Conservation (phyloP, 2,329 filamentous ascomycete genomes). For the Neofusicoccum ribis region DNA sequence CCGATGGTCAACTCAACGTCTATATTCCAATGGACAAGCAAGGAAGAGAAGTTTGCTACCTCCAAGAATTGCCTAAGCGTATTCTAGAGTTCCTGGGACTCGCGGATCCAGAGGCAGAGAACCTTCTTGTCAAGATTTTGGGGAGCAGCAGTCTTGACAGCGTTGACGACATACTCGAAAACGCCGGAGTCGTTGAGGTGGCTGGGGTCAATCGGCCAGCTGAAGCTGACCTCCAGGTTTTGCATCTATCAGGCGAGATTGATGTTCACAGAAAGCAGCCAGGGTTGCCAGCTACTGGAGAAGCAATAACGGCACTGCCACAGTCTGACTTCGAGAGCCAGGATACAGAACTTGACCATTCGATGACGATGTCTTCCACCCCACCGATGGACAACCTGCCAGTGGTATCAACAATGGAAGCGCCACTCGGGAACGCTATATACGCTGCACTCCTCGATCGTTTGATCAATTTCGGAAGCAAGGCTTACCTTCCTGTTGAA, state of each 20-base stretch:
- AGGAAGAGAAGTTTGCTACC: not conserved
- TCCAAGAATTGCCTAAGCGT: not conserved
- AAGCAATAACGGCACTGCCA: no score
- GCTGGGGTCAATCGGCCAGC: not conserved
- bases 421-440: not conserved
- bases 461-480: not conserved
- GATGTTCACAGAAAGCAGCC: not conserved
- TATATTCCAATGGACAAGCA: not conserved
- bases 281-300: no score
- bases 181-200: not conserved
- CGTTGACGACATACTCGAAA: not conserved
- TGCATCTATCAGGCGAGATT: not conserved
- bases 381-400: no score
- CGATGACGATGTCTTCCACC: no score
- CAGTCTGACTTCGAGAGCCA: no score
- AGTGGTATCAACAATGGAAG: not conserved
- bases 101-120: not conserved
- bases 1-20: not conserved
- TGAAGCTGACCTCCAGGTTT: not conserved
- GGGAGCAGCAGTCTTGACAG: not conserved
- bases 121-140: not conserved
- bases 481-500: not conserved
- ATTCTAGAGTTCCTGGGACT: not conserved
- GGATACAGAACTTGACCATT: no score
- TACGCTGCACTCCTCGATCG: not conserved